phyloP scores from a whole-genome alignment of 1,284 basidiomycete species.

The Xerocomus nothofagi region DNA sequence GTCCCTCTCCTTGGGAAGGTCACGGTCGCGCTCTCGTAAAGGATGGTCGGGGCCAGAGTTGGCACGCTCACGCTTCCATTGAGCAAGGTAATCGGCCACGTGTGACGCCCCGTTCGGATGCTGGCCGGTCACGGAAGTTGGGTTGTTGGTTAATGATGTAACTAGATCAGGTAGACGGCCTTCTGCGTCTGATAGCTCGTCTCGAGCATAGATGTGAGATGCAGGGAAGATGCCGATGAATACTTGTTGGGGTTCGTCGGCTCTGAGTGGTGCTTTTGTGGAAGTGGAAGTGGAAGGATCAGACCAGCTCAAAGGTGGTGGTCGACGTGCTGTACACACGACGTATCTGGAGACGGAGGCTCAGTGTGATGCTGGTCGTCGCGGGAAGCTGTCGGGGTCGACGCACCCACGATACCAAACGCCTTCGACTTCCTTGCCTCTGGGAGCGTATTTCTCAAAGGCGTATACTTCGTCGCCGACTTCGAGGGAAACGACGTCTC shows the following conservation, averaged over 20 bases:
- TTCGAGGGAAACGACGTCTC: constrained; percentile 78
- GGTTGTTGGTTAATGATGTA: constrained; percentile 40
- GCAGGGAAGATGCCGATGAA: constrained; percentile 96
- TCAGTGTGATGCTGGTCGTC: constrained; percentile 5
- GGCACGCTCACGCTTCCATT: constrained; percentile 49
- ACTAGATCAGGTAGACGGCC: constrained; percentile 77
- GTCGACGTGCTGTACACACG: constrained; percentile 75
- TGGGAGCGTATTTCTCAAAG: constrained; percentile 84
- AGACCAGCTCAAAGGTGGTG: constrained; percentile 62
- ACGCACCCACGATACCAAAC: constrained; percentile 90
- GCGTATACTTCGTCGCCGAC: constrained; percentile 97
- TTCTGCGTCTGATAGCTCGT: constrained; percentile 87
- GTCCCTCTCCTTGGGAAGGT: constrained; percentile 53
- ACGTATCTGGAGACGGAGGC: constrained; percentile 68
- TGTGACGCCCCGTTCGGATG: constrained; percentile 39
- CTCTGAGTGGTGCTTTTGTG: constrained; percentile 48
- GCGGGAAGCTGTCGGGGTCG: constrained; percentile 9
- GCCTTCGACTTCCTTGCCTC: constrained; percentile 70
- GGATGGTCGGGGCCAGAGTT: constrained; percentile 40
- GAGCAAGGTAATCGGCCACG: constrained; percentile 39
- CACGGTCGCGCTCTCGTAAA: constrained; percentile 61
- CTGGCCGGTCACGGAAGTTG: constrained; percentile 34
- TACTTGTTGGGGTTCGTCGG: constrained; percentile 80
- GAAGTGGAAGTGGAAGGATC: constrained; percentile 53
- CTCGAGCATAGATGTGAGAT: constrained; percentile 86